Evolutionary conservation across 2,329 filamentous ascomycete genomes (phyloP).

Genomic region (Neofusicoccum ribis): DNA sequence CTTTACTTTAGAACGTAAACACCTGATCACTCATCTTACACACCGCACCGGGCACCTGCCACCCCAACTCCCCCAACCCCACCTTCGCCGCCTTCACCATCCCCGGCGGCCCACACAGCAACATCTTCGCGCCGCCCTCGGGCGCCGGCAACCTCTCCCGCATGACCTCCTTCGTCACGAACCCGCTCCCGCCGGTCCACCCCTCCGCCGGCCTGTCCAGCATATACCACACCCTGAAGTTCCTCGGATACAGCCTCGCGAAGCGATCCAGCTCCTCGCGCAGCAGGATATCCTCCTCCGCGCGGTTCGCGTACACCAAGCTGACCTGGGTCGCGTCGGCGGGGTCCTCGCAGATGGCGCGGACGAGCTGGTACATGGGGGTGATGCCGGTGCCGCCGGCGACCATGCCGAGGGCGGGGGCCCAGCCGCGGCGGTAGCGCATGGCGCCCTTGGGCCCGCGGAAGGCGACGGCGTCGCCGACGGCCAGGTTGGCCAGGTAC

Average conservation of each 20-base stretch:
- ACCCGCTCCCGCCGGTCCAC: conserved; percentile 54
- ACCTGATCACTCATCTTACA: conserved; percentile 58
- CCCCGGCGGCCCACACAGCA: conserved; percentile 62
- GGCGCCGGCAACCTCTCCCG: conserved; percentile 50
- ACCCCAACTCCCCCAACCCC: conserved; percentile 46
- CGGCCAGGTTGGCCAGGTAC: conserved; percentile 49
- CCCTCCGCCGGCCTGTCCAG: conserved; percentile 49
- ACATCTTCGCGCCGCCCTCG: conserved; percentile 50
- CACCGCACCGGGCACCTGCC: conserved; percentile 50
- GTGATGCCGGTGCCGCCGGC: conserved; percentile 57
- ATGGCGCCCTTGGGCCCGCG: conserved; percentile 60
- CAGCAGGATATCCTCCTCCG: conserved; percentile 61
- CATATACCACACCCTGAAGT: conserved; percentile 59
- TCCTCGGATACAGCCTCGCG: conserved; percentile 55
- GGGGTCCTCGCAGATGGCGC: conserved; percentile 63
- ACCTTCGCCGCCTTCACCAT: conserved; percentile 62
- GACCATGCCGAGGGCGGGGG: conserved; percentile 55
- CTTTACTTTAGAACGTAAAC: conserved; percentile 50
- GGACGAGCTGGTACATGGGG: conserved; percentile 63
- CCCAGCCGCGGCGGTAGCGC: conserved; percentile 47
- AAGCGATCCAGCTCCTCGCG: conserved; percentile 57
- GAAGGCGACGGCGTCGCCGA: conserved; percentile 54
- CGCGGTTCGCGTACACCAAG: conserved; percentile 61
- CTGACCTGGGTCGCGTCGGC: conserved; percentile 58
- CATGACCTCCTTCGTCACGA: conserved; percentile 55